Evolutionary conservation across 1,139 yeast species (phyloP).

Genomic region (Fermentozyma sake): DNA sequence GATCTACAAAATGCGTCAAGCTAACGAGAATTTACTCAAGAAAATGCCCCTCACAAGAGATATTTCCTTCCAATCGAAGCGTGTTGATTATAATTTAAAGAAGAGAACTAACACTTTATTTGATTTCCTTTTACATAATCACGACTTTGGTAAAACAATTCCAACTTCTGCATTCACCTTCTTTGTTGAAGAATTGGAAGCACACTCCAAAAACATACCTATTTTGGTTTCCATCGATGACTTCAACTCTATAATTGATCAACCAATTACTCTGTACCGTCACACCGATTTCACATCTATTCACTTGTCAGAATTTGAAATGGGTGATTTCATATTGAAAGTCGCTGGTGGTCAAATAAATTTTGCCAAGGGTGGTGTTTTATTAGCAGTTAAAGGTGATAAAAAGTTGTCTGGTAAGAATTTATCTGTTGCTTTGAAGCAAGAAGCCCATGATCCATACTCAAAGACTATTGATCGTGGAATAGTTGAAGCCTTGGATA

Average conservation of each 20-base stretch:
- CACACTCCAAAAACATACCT: constrained; percentile 45
- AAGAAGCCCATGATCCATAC: constrained; percentile 55
- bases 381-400: constrained; percentile 55
- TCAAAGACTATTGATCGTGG: constrained; percentile 50
- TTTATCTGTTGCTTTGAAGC: constrained; percentile 56
- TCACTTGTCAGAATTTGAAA: constrained; percentile 60
- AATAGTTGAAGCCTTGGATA: constrained; percentile 46
- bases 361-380: constrained; percentile 60
- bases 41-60: constrained; percentile 49
- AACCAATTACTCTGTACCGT: constrained; percentile 57
- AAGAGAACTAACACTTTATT: constrained; percentile 41
- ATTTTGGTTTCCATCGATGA: constrained; percentile 73
- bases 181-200: constrained; percentile 50
- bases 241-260: constrained; percentile 59
- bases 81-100: constrained; percentile 31
- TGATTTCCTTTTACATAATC: constrained; percentile 33
- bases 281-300: constrained; percentile 55
- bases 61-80: constrained; percentile 29
- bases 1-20: constrained; percentile 51
- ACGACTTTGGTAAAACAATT: constrained; percentile 36
- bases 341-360: constrained; percentile 50
- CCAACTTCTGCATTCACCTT: constrained; percentile 44
- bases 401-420: constrained; percentile 37
- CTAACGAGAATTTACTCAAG: constrained; percentile 50
- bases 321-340: constrained; percentile 57